phyloP scores from a whole-genome alignment of 2,329 filamentous ascomycete species.

The Colletotrichum abscissum region DNA sequence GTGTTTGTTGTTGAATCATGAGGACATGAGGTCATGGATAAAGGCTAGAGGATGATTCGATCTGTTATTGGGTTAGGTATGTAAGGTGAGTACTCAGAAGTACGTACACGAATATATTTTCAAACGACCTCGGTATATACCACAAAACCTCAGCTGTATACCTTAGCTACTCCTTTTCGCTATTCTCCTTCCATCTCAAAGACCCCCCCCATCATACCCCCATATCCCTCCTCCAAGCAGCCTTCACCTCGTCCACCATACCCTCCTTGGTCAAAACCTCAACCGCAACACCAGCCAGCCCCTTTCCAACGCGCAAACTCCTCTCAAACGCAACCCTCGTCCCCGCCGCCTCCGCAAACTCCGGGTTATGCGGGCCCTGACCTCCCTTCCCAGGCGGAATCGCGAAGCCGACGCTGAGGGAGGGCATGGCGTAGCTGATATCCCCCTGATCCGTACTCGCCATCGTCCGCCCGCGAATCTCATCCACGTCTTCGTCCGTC shows the following conservation, averaged over 20 bases:
- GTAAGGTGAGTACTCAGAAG: too few relatives aligned
- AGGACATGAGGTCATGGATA: too few relatives aligned
- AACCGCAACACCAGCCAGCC: conserved; percentile 39
- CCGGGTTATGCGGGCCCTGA: conserved; percentile 38
- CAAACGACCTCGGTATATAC: too few relatives aligned
- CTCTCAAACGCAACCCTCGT: conserved; percentile 38
- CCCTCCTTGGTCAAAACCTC: conserved; percentile 38
- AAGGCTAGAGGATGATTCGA: too few relatives aligned
- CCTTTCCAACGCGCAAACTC: conserved; percentile 39
- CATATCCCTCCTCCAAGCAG: conserved; percentile 40
- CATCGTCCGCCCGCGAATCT: conserved; percentile 54
- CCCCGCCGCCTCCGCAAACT: conserved; percentile 39
- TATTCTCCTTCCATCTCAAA: too few relatives aligned
- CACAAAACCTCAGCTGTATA: too few relatives aligned
- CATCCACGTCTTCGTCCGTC: conserved; percentile 52
- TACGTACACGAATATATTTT: too few relatives aligned
- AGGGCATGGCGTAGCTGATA: conserved; percentile 67
- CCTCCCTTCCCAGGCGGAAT: conserved; percentile 52
- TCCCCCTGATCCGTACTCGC: conserved; percentile 71
- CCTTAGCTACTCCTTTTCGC: too few relatives aligned
- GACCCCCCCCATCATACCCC: background rate
- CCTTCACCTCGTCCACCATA: conserved; percentile 38
- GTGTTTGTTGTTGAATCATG: too few relatives aligned
- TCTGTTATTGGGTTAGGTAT: too few relatives aligned
- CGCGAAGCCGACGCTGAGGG: conserved; percentile 62